These are phyloP conservation scores for Termitomyces sp. DNA, from an alignment of 768 basidiomycete species.

Conservation along the genomic window DNA sequence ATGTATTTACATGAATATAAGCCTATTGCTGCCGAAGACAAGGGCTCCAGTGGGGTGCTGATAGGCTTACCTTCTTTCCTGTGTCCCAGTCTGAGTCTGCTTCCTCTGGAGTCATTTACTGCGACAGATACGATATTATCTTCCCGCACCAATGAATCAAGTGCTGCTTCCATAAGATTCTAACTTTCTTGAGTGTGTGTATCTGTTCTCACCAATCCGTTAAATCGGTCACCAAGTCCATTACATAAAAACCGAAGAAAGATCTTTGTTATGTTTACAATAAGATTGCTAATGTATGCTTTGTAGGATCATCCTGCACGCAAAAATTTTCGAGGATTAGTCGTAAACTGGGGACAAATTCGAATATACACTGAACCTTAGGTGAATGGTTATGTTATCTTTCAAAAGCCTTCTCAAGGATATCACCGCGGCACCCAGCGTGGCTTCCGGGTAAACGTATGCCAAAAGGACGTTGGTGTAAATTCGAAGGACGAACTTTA, in stretches of 20 bases:
- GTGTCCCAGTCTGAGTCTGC: too few relatives aligned
- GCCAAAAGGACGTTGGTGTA: background rate
- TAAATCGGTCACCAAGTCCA: background rate
- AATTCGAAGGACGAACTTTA: background rate
- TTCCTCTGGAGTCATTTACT: too few relatives aligned
- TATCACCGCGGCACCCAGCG: too few relatives aligned
- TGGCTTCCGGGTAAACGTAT: background rate
- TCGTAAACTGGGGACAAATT: background rate
- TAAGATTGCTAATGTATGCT: background rate
- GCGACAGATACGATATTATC: too few relatives aligned
- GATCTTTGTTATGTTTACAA: background rate
- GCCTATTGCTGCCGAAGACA: too few relatives aligned
- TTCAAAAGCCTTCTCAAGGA: too few relatives aligned
- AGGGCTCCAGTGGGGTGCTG: too few relatives aligned
- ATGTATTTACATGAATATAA: too few relatives aligned
- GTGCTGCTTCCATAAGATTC: background rate
- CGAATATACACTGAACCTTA: too few relatives aligned
- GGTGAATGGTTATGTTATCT: too few relatives aligned
- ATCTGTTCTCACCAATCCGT: background rate
- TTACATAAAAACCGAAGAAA: background rate
- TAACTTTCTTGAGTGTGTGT: background rate
- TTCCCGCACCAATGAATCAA: background rate
- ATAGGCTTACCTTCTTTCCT: too few relatives aligned
- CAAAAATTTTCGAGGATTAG: background rate
- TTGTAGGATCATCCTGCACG: background rate